Conservation (phyloP, 805 yeast genomes). For the Candida gorgasii region DNA sequence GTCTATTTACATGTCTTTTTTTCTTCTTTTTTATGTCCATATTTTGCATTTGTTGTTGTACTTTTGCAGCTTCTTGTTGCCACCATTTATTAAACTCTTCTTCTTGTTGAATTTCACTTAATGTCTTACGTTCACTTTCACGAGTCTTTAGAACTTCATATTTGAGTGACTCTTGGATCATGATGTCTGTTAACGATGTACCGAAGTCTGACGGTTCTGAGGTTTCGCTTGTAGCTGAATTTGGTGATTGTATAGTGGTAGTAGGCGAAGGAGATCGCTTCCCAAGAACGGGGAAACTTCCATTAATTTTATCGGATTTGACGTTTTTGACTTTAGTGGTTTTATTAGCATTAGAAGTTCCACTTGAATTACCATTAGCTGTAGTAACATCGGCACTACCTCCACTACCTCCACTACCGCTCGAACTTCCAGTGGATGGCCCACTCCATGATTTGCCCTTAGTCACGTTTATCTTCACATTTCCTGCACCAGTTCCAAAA, state of each 20-base stretch:
- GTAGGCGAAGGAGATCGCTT: not conserved
- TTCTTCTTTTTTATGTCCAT: slow-evolving; percentile 9
- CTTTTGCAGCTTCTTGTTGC: slow-evolving; percentile 71
- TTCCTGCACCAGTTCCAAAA: not conserved
- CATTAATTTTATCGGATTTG: not conserved
- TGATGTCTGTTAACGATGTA: slow-evolving; percentile 40
- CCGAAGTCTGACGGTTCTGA: slow-evolving; percentile 1
- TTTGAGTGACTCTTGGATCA: slow-evolving; percentile 47
- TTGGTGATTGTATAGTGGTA: not conserved
- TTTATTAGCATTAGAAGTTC: too few relatives aligned
- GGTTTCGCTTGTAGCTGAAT: not conserved
- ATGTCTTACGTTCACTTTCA: slow-evolving; percentile 39
- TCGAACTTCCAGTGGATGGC: not conserved
- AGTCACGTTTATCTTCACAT: not conserved
- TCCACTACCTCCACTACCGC: not conserved
- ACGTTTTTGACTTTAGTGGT: too few relatives aligned
- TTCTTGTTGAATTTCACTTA: slow-evolving; percentile 76
- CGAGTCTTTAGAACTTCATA: slow-evolving; percentile 29
- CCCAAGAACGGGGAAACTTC: not conserved
- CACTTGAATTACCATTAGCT: not conserved
- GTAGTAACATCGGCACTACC: not conserved
- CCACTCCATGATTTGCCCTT: too few relatives aligned
- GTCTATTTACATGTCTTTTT: slow-evolving; percentile 6
- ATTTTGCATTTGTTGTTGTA: slow-evolving; percentile 45
- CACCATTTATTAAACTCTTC: slow-evolving; percentile 89